These are phyloP conservation scores for Luzula sylvatica DNA, from an alignment of 176 grass and related monocot genomes.

Conservation along the genomic window DNA sequence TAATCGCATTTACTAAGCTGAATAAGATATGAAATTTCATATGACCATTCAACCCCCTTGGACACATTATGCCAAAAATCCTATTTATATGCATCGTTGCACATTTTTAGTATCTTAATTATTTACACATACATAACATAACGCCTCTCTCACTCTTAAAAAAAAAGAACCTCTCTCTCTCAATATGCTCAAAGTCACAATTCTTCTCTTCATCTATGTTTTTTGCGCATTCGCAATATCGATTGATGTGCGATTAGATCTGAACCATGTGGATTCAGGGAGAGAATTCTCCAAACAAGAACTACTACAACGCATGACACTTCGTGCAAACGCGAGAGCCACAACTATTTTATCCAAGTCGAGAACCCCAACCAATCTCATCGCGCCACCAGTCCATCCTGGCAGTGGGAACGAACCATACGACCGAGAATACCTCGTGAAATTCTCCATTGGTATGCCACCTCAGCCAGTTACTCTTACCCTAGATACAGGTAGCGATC, in stretches of 20 bases:
- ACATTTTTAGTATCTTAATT: too few species aligned
- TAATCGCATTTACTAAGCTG: too few species aligned
- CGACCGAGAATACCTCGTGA: constrained; percentile 27
- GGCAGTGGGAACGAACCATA: not conserved
- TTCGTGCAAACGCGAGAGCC: constrained; percentile 22
- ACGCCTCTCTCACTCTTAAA: too few species aligned
- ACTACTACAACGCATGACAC: constrained; percentile 26
- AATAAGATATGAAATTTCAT: too few species aligned
- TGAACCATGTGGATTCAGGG: constrained; percentile 42
- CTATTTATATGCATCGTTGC: too few species aligned
- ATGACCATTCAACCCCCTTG: too few species aligned
- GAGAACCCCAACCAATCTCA: not conserved
- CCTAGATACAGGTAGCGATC: constrained; percentile 14
- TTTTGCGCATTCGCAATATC: not conserved
- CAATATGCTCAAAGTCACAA: constrained; percentile 3
- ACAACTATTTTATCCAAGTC: not conserved
- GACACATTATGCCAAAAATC: too few species aligned
- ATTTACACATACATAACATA: too few species aligned
- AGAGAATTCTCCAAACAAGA: constrained; percentile 36
- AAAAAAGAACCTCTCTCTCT: too few species aligned
- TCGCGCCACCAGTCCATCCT: not conserved
- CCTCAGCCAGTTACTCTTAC: constrained; percentile 26
- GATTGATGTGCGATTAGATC: constrained; percentile 19
- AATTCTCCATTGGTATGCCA: constrained; percentile 31
- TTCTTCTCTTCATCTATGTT: constrained; percentile 3